A percentile compares a stretch with the other conserved stretches of the same genome.
phyloP scores from a whole-genome alignment of 2,329 filamentous ascomycete genomes.

The Talaromyces sp. region DNA sequence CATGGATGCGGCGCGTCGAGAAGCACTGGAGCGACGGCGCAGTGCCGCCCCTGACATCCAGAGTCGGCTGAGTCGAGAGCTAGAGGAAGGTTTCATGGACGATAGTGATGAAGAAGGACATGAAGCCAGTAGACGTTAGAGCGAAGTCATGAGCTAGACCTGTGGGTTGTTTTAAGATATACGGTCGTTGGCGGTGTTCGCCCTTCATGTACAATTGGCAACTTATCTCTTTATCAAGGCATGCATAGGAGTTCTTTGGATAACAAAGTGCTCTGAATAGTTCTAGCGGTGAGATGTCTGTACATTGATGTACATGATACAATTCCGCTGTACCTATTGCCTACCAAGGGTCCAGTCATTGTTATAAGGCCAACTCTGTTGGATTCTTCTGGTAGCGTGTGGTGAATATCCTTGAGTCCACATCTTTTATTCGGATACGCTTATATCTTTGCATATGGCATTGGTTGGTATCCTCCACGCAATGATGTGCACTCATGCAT shows the following conservation, averaged over 20 bases:
- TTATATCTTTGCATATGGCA: no score
- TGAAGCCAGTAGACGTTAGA: conserved; percentile 12
- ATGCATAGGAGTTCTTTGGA: background rate
- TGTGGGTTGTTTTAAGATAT: background rate
- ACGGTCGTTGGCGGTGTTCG: conserved; percentile 17
- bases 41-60: conserved; percentile 44
- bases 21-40: conserved; percentile 48
- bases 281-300: no score
- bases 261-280: no score
- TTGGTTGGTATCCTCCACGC: no score
- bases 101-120: conserved; percentile 69
- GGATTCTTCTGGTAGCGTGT: no score
- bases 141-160: background rate
- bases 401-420: no score
- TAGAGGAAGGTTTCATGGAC: conserved; percentile 75
- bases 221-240: background rate
- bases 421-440: no score
- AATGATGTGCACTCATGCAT: no score
- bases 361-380: no score
- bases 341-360: no score
- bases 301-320: no score
- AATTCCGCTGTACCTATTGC: no score
- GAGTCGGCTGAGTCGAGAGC: conserved; percentile 73
- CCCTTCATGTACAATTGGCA: background rate
- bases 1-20: conserved; percentile 53